phyloP scores from a whole-genome alignment of 805 yeast genomes.

The Tetrapisispora nanseiensis region DNA sequence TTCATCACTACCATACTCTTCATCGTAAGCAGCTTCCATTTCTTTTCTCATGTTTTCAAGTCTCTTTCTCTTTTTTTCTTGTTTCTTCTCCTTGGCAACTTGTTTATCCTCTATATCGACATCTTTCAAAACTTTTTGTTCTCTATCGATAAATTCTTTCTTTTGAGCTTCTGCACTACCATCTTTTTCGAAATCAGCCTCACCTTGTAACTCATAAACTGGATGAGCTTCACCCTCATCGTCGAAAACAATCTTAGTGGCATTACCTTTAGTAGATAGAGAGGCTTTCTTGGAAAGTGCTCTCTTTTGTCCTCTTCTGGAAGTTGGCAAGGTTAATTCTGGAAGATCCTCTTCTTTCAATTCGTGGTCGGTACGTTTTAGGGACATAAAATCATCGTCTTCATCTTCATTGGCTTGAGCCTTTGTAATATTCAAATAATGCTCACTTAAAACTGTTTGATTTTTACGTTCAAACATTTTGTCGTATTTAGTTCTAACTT shows the following conservation, averaged over 20 bases:
- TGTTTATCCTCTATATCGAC: slow-evolving; percentile 74
- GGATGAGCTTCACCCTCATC: slow-evolving; percentile 93
- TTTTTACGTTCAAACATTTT: slow-evolving; percentile 92
- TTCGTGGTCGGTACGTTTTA: slow-evolving; percentile 70
- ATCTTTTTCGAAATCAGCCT: slow-evolving; percentile 66
- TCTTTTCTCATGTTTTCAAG: slow-evolving; percentile 62
- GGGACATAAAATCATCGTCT: slow-evolving; percentile 65
- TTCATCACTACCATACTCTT: slow-evolving; percentile 18
- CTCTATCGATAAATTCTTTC: slow-evolving; percentile 54
- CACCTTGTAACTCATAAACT: slow-evolving; percentile 82
- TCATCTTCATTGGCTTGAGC: slow-evolving; percentile 36
- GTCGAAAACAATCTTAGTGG: slow-evolving; percentile 77
- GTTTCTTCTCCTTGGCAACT: slow-evolving; percentile 64
- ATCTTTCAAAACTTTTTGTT: slow-evolving; percentile 54
- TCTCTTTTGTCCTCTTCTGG: slow-evolving; percentile 75
- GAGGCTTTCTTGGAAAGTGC: slow-evolving; percentile 82
- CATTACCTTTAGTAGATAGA: slow-evolving; percentile 48
- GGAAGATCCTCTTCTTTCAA: slow-evolving; percentile 57
- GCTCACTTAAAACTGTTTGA: slow-evolving; percentile 85
- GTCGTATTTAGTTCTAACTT: slow-evolving; percentile 80
- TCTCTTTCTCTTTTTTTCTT: slow-evolving; percentile 82
- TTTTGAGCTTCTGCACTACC: slow-evolving; percentile 66
- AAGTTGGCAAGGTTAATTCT: slow-evolving; percentile 51
- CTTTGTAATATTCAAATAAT: slow-evolving; percentile 66
- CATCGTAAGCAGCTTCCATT: slow-evolving; percentile 30